Evolutionary conservation across 345 rosid species (phyloP).

Genomic region (Camelina sativa): DNA sequence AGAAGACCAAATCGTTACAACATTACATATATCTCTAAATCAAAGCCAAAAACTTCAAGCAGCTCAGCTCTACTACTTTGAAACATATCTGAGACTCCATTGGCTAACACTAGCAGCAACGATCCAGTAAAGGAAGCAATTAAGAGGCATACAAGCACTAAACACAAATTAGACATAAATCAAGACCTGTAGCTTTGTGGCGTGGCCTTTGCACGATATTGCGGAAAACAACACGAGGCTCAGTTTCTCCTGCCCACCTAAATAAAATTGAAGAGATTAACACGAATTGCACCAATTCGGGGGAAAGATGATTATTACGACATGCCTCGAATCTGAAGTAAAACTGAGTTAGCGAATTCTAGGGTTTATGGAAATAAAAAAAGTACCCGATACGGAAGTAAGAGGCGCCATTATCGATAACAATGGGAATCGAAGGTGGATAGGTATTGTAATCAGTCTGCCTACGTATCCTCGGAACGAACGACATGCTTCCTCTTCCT

Average conservation of each 20-base stretch:
- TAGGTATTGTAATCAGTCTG: slow-evolving; percentile 75
- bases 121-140: background rate
- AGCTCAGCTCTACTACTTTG: background rate
- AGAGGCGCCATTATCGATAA: slow-evolving; percentile 97
- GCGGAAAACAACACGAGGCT: slow-evolving; percentile 92
- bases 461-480: slow-evolving; percentile 58
- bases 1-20: slow-evolving; percentile 19
- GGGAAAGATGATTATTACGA: too few relatives aligned
- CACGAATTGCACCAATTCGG: background rate
- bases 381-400: slow-evolving; percentile 93
- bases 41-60: background rate
- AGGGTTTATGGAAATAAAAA: slow-evolving; percentile 42
- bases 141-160: slow-evolving; percentile 15
- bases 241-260: slow-evolving; percentile 99
- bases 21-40: background rate
- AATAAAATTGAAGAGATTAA: too few relatives aligned
- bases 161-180: background rate
- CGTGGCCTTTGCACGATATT: slow-evolving; percentile 98
- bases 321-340: too few relatives aligned
- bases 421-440: slow-evolving; percentile 80
- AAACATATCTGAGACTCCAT: slow-evolving; percentile 8
- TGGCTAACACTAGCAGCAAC: slow-evolving; percentile 10
- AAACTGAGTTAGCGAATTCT: slow-evolving; percentile 12
- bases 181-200: slow-evolving; percentile 82
- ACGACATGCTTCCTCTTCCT: slow-evolving; percentile 54